Evolutionary conservation across 2,329 filamentous ascomycete species (phyloP).

Genomic region (Colletotrichum scovillei): DNA sequence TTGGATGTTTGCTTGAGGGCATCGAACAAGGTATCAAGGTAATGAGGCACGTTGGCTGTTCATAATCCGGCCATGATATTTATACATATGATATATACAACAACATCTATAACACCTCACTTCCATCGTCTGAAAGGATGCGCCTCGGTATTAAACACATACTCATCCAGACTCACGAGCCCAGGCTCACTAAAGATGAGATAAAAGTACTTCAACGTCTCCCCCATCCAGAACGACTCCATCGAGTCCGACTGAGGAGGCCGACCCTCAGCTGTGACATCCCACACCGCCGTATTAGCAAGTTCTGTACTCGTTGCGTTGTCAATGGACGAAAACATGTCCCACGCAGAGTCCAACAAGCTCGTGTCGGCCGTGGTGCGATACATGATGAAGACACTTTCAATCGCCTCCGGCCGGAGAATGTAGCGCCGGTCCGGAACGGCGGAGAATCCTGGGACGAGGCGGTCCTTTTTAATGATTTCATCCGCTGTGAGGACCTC

Average conservation of each 20-base stretch:
- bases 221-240: slow-evolving; percentile 55
- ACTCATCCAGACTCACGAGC: slow-evolving; percentile 68
- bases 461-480: slow-evolving; percentile 41
- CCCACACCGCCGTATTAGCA: slow-evolving; percentile 64
- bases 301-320: slow-evolving; percentile 60
- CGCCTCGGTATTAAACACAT: slow-evolving; percentile 58
- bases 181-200: slow-evolving; percentile 68
- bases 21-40: fast-evolving
- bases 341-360: slow-evolving; percentile 69
- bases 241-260: slow-evolving; percentile 66
- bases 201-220: slow-evolving; percentile 46
- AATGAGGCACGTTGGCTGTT: fast-evolving
- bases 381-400: slow-evolving; percentile 75
- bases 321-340: slow-evolving; percentile 68
- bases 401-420: slow-evolving; percentile 73
- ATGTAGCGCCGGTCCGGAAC: slow-evolving; percentile 57
- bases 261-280: slow-evolving; percentile 52
- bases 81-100: background rate
- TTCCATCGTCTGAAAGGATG: slow-evolving; percentile 41
- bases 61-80: background rate
- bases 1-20: background rate
- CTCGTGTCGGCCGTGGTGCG: slow-evolving; percentile 67
- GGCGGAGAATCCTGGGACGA: slow-evolving; percentile 41
- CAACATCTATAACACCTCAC: background rate
- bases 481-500: slow-evolving; percentile 37